Evolutionary conservation across 495 filamentous ascomycete genomes (phyloP), one percentile per base, ranked within the genome.

Genomic region (Letharia columbiana): DNA sequence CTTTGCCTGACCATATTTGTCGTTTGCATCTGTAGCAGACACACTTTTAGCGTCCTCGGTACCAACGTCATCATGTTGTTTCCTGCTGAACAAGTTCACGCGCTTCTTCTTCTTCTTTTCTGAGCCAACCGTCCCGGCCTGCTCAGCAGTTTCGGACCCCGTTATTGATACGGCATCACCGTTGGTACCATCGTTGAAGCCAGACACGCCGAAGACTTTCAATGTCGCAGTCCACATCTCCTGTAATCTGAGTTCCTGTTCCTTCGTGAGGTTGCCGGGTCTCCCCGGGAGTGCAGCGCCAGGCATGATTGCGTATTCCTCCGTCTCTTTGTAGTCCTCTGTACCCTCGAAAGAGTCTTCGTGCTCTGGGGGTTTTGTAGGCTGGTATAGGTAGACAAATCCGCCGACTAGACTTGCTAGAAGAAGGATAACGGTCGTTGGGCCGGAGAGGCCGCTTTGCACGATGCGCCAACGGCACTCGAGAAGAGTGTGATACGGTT

Each of bases 1-100:
- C 78, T 93, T 93, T 7, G 83, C 88, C 73, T 93, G 91, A 40
- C 91, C 91, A 75, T 95, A 92, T 78, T 98, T 98, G 76, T 98
- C 95, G 65, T 96, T 88, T 35, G 80, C 80, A 31, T 90, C 87
- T 45, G 76, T 67, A 39, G 71, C 56, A 40, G 73, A 68, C 10
- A n/a, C 39, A n/a, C 35, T 50, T 20, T 68, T 23, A 11, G 31
- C 23, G 31, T 49, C 58, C 23, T 56, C 41, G 13, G 11, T 59
- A 50, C 71, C 72, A 67, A 83, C 77, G 8, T 87, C 82, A 63
- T 87, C 82, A 65, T 86, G 82, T 10, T 85, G 79, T 69, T 82
- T 85, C 49, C 82, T 80, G 62, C 83, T 81, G 73, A 88, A 92
- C 57, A 66, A 15, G 40, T 39, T 66, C 58, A 61, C 47, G 23